A percentile compares a stretch with the other conserved stretches of the same genome.
Evolutionary conservation across 345 rosid species (phyloP).

Genomic region (Viola odorata): DNA sequence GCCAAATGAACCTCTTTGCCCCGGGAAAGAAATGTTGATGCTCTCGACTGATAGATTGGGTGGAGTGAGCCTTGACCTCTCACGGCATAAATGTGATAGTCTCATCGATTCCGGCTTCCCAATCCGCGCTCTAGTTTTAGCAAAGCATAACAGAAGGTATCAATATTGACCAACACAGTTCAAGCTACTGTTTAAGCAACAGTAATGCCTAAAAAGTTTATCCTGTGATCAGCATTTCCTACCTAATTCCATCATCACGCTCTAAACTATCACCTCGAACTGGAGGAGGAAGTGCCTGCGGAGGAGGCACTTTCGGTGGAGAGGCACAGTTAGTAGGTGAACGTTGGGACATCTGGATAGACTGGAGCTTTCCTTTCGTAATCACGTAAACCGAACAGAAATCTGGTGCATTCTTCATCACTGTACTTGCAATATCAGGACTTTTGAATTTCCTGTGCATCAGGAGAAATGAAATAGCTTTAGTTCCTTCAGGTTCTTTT

Average conservation of each 20-base stretch:
- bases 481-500: background rate
- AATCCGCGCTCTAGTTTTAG: constrained; percentile 27
- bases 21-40: constrained; percentile 21
- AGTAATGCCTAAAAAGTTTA: background rate
- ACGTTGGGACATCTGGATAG: constrained; percentile 48
- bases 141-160: background rate
- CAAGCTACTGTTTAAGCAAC: background rate
- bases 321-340: constrained; percentile 36
- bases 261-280: constrained; percentile 19
- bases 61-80: constrained; percentile 16
- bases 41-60: constrained; percentile 34
- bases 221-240: background rate
- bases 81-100: no score
- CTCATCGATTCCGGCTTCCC: constrained; percentile 17
- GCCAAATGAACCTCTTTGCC: constrained; percentile 24
- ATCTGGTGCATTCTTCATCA: constrained; percentile 57
- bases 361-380: constrained; percentile 63
- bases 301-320: constrained; percentile 41
- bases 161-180: no score
- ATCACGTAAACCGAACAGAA: constrained; percentile 73
- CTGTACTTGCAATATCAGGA: constrained; percentile 40
- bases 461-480: background rate
- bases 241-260: constrained; percentile 42
- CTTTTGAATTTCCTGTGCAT: constrained; percentile 42
- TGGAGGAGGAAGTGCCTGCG: constrained; percentile 20